Conservation (phyloP, 176 grass and related monocot species). For the Lolium multiflorum region DNA sequence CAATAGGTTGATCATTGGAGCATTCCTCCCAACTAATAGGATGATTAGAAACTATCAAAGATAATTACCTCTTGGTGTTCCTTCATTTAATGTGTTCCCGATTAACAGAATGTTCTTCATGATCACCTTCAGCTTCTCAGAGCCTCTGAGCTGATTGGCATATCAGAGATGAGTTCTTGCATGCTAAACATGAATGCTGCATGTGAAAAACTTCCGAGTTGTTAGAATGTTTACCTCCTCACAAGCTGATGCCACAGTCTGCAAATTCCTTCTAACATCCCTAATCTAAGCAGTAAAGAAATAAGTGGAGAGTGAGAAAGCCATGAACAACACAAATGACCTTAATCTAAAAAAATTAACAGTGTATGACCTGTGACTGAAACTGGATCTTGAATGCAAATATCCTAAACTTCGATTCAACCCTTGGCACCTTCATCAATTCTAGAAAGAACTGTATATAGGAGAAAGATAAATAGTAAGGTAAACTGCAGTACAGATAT, state of each 20-base stretch:
- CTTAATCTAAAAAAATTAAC: conserved; percentile 17
- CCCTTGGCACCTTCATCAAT: conserved; percentile 96
- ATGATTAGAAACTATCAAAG: conserved; percentile 3
- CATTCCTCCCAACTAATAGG: conserved; percentile 21
- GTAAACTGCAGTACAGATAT: conserved; percentile 30
- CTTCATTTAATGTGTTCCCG: conserved; percentile 95
- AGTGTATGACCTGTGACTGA: conserved; percentile 69
- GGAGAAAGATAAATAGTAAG: neutral
- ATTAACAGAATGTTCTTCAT: conserved; percentile 94
- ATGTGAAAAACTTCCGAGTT: conserved; percentile 18
- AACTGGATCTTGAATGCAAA: conserved; percentile 98
- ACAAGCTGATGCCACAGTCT: conserved; percentile 74
- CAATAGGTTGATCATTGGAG: neutral
- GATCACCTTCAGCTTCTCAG: conserved; percentile 93
- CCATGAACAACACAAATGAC: conserved; percentile 39
- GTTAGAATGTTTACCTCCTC: conserved; percentile 78
- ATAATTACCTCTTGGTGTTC: conserved; percentile 86
- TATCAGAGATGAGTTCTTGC: conserved; percentile 41
- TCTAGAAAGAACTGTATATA: conserved; percentile 88
- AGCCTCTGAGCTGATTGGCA: conserved; percentile 70
- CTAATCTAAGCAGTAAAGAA: conserved; percentile 70
- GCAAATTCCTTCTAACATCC: conserved; percentile 86
- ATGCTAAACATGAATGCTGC: conserved; percentile 36
- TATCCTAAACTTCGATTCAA: conserved; percentile 92
- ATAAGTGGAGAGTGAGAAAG: conserved; percentile 43